These are phyloP conservation scores for Biancaea sappan DNA, from an alignment of 306 rosid species.

Conservation along the genomic window DNA sequence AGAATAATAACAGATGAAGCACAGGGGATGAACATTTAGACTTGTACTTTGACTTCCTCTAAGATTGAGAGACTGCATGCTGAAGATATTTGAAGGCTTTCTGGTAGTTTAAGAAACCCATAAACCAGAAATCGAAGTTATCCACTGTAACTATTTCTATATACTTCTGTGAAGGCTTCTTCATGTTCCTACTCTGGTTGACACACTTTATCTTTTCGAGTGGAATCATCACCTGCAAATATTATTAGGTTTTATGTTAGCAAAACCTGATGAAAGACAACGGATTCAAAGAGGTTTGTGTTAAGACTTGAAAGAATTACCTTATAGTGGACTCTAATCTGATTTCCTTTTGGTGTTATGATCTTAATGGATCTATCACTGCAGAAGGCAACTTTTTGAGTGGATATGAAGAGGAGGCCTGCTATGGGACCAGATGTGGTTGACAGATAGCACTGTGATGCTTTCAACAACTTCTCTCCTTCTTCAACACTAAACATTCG, in stretches of 20 bases:
- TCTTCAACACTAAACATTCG: slow-evolving; percentile 40
- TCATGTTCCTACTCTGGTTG: slow-evolving; percentile 46
- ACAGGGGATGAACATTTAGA: background rate
- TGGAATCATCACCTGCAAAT: slow-evolving; percentile 55
- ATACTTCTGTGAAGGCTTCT: slow-evolving; percentile 56
- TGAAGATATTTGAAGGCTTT: slow-evolving; percentile 45
- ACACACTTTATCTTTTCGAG: slow-evolving; percentile 43
- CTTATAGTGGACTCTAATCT: slow-evolving; percentile 49
- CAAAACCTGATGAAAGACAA: background rate
- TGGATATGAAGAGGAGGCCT: slow-evolving; percentile 69
- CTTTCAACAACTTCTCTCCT: slow-evolving; percentile 55
- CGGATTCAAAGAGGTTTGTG: background rate
- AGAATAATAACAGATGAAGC: slow-evolving; percentile 12
- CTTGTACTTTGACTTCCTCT: background rate
- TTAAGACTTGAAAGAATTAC: slow-evolving; percentile 10
- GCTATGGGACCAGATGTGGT: slow-evolving; percentile 68
- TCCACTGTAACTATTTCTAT: slow-evolving; percentile 56
- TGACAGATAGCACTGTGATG: slow-evolving; percentile 57
- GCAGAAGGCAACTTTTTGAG: slow-evolving; percentile 62
- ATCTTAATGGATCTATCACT: slow-evolving; percentile 56
- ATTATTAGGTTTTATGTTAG: background rate
- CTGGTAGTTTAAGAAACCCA: slow-evolving; percentile 58
- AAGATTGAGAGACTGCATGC: slow-evolving; percentile 38
- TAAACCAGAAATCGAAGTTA: slow-evolving; percentile 63
- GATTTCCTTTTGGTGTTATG: slow-evolving; percentile 42